Percentiles rank a stretch among this genome's conserved stretches.
These are phyloP conservation scores for Gossypioides kirkii DNA, from an alignment of 345 rosid genomes.

Conservation along the genomic window DNA sequence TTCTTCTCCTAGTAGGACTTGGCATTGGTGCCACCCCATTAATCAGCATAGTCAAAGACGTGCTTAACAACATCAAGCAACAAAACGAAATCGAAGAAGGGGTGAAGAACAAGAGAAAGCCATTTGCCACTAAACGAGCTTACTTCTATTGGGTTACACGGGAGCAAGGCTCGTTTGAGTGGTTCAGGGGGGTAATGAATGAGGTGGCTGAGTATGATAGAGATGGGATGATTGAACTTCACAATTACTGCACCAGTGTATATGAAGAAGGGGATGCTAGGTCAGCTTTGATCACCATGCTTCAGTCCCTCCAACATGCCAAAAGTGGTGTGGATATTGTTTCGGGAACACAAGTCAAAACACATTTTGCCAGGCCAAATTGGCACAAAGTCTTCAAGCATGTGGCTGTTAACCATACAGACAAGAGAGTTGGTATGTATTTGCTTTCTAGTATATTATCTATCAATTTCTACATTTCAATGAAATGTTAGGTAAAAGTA, in stretches of 20 bases:
- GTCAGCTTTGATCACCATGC: constrained; percentile 74
- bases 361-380: constrained; percentile 65
- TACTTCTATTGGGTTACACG: constrained; percentile 87
- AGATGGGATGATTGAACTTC: constrained; percentile 60
- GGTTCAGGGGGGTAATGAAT: constrained; percentile 72
- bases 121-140: constrained; percentile 55
- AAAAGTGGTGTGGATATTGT: constrained; percentile 67
- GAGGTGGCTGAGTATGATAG: constrained; percentile 63
- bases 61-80: constrained; percentile 71
- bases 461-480: neutral
- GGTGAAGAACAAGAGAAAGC: constrained; percentile 29
- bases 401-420: constrained; percentile 51
- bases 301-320: constrained; percentile 69
- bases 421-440: constrained; percentile 62
- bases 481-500: neutral
- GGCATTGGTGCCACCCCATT: constrained; percentile 85
- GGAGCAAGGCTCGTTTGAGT: constrained; percentile 77
- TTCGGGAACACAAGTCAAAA: constrained; percentile 55
- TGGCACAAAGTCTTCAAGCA: constrained; percentile 71
- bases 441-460: neutral
- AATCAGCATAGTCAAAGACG: constrained; percentile 71
- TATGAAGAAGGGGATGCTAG: constrained; percentile 85
- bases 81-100: constrained; percentile 43
- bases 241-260: constrained; percentile 67
- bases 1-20: constrained; percentile 67